Conservation (phyloP, 345 rosid genomes). For the Pelargonium nanum region DNA sequence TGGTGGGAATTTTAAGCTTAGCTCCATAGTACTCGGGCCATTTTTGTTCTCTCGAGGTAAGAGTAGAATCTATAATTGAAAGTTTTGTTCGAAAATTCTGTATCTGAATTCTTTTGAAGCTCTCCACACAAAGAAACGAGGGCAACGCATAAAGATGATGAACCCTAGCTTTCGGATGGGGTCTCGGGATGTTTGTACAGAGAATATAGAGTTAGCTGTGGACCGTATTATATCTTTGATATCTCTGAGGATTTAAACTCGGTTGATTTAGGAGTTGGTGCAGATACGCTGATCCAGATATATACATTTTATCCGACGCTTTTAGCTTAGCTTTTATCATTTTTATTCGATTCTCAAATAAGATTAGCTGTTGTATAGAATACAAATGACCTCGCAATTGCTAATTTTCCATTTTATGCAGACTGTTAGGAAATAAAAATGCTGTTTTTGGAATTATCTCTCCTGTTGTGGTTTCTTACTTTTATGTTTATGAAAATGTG, state of each 20-base stretch:
- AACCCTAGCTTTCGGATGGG: slow-evolving; percentile 12
- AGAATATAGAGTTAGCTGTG: slow-evolving; percentile 15
- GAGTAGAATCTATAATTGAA: background rate
- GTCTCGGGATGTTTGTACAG: slow-evolving; percentile 19
- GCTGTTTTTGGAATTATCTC: no score
- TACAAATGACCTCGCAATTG: no score
- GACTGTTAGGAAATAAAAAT: no score
- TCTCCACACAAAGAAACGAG: background rate
- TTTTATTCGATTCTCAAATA: slow-evolving; percentile 11
- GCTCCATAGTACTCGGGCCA: background rate
- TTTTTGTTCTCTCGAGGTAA: background rate
- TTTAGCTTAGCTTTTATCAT: slow-evolving; percentile 1
- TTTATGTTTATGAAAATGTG: no score
- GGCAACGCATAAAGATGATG: slow-evolving; percentile 6
- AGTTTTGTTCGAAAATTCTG: background rate
- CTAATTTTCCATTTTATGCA: no score
- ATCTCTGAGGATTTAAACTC: slow-evolving; percentile 1
- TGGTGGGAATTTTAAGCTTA: no score
- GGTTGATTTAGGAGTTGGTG: no score
- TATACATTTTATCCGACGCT: background rate
- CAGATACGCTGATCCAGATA: background rate
- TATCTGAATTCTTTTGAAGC: no score
- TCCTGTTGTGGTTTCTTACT: no score
- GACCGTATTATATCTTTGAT: background rate
- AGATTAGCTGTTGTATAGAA: background rate